phyloP scores from a whole-genome alignment of 495 filamentous ascomycete genomes.

The Penicillium salamii region DNA sequence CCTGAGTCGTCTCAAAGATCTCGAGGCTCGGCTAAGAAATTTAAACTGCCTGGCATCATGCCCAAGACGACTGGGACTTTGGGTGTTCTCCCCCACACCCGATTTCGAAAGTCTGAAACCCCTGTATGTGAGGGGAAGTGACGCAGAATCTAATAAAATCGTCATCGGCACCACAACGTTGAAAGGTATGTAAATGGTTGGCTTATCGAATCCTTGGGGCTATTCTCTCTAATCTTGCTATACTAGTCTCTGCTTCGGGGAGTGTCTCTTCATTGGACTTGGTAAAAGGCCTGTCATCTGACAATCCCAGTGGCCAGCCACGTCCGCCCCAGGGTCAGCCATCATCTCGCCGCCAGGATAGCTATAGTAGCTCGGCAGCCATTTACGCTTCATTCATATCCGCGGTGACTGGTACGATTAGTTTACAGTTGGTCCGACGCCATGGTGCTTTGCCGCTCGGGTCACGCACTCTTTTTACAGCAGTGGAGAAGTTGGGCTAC shows the following conservation, averaged over 20 bases:
- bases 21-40: constrained; percentile 39
- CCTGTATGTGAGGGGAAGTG: constrained; percentile 26
- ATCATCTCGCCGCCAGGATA: constrained; percentile 30
- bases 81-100: constrained; percentile 44
- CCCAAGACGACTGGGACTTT: constrained; percentile 42
- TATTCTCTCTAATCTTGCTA: constrained; percentile 5
- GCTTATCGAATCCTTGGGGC: neutral
- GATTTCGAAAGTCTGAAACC: constrained; percentile 38
- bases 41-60: constrained; percentile 41
- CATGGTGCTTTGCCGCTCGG: constrained; percentile 43
- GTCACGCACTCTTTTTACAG: constrained; percentile 43
- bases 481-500: constrained; percentile 30
- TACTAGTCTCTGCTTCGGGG: constrained; percentile 43
- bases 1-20: constrained; percentile 43
- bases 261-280: constrained; percentile 37
- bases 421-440: constrained; percentile 38
- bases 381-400: constrained; percentile 47
- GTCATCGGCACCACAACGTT: constrained; percentile 32
- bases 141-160: constrained; percentile 32
- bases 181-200: constrained; percentile 29
- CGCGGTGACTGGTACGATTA: constrained; percentile 39
- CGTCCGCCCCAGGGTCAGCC: constrained; percentile 25
- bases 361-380: constrained; percentile 35
- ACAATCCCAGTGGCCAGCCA: constrained; percentile 30
- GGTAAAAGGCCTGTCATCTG: constrained; percentile 36